Conservation (phyloP, 2,329 filamentous ascomycete genomes). For the Mycosphaerella arachidis region DNA sequence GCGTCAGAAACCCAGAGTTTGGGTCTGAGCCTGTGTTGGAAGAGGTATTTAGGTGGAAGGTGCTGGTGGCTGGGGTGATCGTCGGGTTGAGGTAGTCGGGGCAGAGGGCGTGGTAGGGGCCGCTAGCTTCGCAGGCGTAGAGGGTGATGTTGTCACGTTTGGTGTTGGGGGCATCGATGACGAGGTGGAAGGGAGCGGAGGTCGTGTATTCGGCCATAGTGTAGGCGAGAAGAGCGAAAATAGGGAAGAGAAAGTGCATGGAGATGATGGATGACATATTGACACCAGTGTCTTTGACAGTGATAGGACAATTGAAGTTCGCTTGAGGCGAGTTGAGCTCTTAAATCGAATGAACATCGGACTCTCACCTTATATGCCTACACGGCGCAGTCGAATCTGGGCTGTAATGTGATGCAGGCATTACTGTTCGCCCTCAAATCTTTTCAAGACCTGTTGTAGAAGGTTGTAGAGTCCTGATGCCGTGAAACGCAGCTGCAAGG, state of each 20-base stretch:
- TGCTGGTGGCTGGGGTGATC: not conserved
- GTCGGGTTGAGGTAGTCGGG: not conserved
- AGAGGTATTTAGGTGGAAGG: not conserved
- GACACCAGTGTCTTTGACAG: not conserved
- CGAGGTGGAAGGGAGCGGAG: not conserved
- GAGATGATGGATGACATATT: not conserved
- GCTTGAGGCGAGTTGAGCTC: not conserved
- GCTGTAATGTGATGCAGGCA: not conserved
- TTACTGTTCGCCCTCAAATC: not conserved
- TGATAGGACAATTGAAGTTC: no score
- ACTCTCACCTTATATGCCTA: not conserved
- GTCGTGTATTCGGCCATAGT: not conserved
- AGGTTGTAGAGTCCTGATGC: not conserved
- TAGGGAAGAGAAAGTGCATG: not conserved
- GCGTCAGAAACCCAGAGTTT: not conserved
- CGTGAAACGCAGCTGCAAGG: not conserved
- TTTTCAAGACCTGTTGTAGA: not conserved
- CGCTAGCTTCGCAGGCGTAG: not conserved
- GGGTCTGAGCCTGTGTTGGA: not conserved
- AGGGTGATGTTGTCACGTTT: not conserved
- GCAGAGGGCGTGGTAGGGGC: not conserved
- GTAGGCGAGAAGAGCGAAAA: not conserved
- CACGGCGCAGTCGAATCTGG: not conserved
- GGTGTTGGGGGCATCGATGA: not conserved
- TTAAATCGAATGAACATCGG: no score